Evolutionary conservation across 2,329 filamentous ascomycete species (phyloP), one percentile per base, ranked within the genome.

Genomic region (Alternaria triticimaculans): DNA sequence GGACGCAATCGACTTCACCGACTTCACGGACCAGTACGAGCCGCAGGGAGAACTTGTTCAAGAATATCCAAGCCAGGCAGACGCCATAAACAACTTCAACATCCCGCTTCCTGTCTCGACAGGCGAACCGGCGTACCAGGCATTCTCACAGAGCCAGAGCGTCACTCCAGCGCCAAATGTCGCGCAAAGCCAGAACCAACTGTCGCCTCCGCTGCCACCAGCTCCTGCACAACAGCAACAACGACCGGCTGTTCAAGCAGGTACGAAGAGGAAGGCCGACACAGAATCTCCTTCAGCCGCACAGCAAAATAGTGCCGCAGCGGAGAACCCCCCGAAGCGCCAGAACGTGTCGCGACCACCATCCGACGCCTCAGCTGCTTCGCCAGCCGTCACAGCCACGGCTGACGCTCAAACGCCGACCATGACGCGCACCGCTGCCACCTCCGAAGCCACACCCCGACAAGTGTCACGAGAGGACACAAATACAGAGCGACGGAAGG

Each of bases 1-100:
- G 79, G 79, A 81, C 45, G 67, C 78, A 8, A 66, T 78, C 54
- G 77, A 79, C 62, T 77, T 78, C 45, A 63, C 75, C 21, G 74
- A 74, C 45, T 76, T 79, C 48, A 66, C 72, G 5, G 70, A 72
- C 28, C 76, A 80, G 56, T 83, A 81, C 76, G 82, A 84, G 62
- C 82, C 81, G 5, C 82, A 83, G 69, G 82, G 82, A 46, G 82
- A 84, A 69, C 76, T 83, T n/a, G 66, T 79, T 15, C 77, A 79
- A 55, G 79, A 81, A 68, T 70, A 73, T 25, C 76, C 73, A 56
- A 67, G 72, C 33, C 76, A 77, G 61, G 66, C 62, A n/a, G 55
- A 64, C 6, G 58, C 72, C 11, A 60, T 67, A 15, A 73, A 76
- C 65, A 79, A 83, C 60, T 82, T 82, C 70, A 78, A 60, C 65